Conservation (phyloP, 176 grass and related monocot genomes). For the Avena eriantha region DNA sequence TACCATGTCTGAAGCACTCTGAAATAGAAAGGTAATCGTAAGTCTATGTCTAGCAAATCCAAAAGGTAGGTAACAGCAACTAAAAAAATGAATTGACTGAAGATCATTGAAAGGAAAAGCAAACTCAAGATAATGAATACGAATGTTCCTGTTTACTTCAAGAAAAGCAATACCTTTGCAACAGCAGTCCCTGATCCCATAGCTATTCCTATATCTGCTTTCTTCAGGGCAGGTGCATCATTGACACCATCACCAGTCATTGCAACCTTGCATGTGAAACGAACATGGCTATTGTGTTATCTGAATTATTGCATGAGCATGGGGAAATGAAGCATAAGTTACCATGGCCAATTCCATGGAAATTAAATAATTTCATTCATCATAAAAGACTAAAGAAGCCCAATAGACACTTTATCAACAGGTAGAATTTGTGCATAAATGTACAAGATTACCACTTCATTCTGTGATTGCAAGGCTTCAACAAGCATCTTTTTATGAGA, state of each 20-base stretch:
- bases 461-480: constrained; percentile 94
- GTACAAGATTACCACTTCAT: constrained; percentile 92
- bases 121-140: not conserved
- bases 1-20: constrained; percentile 99
- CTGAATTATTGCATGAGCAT: constrained; percentile 14
- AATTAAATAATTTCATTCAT: constrained; percentile 26
- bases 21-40: constrained; percentile 50
- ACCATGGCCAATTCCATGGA: not conserved
- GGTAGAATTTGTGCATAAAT: constrained; percentile 27
- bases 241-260: constrained; percentile 99
- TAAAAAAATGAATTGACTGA: not conserved
- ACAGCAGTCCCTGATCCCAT: constrained; percentile 99
- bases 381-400: constrained; percentile 40
- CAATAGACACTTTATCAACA: not conserved
- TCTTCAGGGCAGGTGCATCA: constrained; percentile 98
- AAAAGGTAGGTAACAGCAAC: not conserved
- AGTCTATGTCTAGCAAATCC: constrained; percentile 20
- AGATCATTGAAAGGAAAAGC: not conserved
- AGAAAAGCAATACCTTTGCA: constrained; percentile 74
- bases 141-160: constrained; percentile 9
- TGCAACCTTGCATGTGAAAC: constrained; percentile 71
- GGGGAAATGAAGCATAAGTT: not conserved
- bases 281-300: constrained; percentile 30
- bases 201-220: constrained; percentile 99
- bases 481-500: constrained; percentile 99